Percentiles rank a stretch among this genome's conserved stretches.
phyloP scores from a whole-genome alignment of 202 grass and related monocot genomes.

The Cymbopogon flexuosus region DNA sequence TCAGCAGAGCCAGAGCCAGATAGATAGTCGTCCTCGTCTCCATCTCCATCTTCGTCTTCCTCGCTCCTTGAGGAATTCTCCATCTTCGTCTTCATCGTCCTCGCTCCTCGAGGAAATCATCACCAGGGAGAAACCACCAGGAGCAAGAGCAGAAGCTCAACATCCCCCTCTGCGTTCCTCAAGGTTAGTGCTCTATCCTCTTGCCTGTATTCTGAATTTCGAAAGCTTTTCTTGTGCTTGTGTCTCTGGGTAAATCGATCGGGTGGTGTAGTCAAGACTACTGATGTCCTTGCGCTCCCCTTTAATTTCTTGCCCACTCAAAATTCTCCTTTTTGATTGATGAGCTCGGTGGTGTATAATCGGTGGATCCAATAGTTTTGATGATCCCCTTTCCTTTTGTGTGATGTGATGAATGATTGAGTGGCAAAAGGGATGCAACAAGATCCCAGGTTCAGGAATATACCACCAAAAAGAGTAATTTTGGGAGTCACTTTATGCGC shows the following conservation, averaged over 20 bases:
- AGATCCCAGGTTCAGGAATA: slow-evolving; percentile 19
- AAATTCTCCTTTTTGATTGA: neutral
- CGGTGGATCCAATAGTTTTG: neutral
- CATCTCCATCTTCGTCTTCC: neutral
- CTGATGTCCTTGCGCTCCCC: neutral
- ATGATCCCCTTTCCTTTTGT: neutral
- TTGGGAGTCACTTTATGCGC: neutral
- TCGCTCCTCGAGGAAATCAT: neutral
- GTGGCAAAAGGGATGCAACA: neutral
- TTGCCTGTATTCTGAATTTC: neutral
- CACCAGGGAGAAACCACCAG: neutral
- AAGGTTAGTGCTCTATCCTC: slow-evolving; percentile 1
- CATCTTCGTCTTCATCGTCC: neutral
- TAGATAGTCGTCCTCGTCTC: neutral
- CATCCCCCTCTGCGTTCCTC: neutral
- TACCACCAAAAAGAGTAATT: slow-evolving; percentile 8
- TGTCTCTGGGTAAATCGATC: neutral
- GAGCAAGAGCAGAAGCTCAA: neutral
- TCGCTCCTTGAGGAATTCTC: neutral
- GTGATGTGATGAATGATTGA: neutral
- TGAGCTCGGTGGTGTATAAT: neutral
- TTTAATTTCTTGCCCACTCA: neutral
- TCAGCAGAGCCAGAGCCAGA: neutral
- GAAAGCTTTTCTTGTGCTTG: neutral
- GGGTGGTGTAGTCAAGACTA: neutral